Evolutionary conservation across 2,329 filamentous ascomycete species (phyloP).

Genomic region (Fusarium sp.): DNA sequence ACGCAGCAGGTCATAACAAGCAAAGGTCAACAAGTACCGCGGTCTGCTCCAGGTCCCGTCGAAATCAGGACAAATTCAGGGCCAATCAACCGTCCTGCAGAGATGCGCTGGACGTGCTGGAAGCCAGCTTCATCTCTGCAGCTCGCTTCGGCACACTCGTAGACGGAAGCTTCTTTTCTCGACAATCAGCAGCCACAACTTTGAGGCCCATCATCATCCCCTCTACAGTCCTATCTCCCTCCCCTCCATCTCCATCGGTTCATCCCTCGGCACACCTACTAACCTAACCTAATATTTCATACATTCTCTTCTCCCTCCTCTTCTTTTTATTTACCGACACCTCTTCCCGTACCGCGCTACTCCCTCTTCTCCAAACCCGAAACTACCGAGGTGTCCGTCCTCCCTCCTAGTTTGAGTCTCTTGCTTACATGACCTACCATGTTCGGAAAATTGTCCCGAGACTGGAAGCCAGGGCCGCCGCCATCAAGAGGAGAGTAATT

Average conservation of each 20-base stretch:
- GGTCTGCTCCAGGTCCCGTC: slow-evolving; percentile 1
- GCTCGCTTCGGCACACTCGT: neutral
- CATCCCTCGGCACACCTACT: neutral
- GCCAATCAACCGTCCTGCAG: slow-evolving; percentile 24
- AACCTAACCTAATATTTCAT: neutral
- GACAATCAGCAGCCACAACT: neutral
- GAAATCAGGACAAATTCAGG: neutral
- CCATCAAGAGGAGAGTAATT: neutral
- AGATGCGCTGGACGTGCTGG: slow-evolving; percentile 1
- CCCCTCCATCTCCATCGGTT: neutral
- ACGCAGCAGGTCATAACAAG: neutral
- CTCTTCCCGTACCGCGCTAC: slow-evolving; percentile 26
- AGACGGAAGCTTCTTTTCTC: neutral
- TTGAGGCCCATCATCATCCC: neutral
- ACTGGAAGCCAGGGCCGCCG: neutral
- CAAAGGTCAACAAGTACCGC: neutral
- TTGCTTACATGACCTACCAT: slow-evolving; percentile 21
- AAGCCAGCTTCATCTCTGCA: slow-evolving; percentile 32
- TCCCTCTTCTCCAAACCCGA: slow-evolving; percentile 2
- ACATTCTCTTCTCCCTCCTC: neutral
- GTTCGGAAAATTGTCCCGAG: slow-evolving; percentile 34
- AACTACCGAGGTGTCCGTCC: slow-evolving; percentile 31
- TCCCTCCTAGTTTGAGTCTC: neutral
- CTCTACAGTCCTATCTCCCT: neutral
- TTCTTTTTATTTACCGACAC: neutral